phyloP scores from a whole-genome alignment of 2,329 filamentous ascomycete species.

The Aspergillus sp. region DNA sequence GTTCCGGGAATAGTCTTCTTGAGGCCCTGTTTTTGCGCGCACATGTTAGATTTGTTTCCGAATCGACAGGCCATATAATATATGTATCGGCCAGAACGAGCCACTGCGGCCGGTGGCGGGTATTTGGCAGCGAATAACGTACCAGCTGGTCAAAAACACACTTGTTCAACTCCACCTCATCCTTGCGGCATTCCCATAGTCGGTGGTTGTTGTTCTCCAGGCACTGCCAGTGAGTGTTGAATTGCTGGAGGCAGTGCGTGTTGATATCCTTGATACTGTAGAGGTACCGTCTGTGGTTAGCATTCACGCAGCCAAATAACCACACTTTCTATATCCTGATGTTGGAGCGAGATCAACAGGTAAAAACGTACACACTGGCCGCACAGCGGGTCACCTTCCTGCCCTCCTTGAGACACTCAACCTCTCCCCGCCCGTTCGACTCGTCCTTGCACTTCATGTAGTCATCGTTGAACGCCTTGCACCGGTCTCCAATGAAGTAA shows the following conservation, averaged over 20 bases:
- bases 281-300: background rate
- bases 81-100: background rate
- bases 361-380: constrained; percentile 77
- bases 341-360: background rate
- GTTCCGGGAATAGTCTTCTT: constrained; percentile 78
- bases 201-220: constrained; percentile 98
- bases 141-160: constrained; percentile 97
- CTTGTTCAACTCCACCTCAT: constrained; percentile 87
- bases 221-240: constrained; percentile 92
- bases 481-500: constrained; percentile 96
- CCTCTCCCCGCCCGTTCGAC: constrained; percentile 83
- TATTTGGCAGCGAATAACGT: constrained; percentile 38
- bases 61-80: background rate
- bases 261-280: constrained; percentile 89
- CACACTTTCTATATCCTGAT: background rate
- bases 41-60: background rate
- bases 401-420: constrained; percentile 95
- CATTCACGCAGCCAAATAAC: background rate
- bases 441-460: constrained; percentile 99
- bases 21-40: constrained; percentile 59
- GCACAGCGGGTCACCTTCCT: constrained; percentile 96
- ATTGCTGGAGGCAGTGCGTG: constrained; percentile 86
- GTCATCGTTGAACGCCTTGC: constrained; percentile 95
- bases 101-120: background rate
- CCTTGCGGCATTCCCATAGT: constrained; percentile 88